Conservation (phyloP, 2,329 filamentous ascomycete genomes). For the Aspergillus spinulosporus region DNA sequence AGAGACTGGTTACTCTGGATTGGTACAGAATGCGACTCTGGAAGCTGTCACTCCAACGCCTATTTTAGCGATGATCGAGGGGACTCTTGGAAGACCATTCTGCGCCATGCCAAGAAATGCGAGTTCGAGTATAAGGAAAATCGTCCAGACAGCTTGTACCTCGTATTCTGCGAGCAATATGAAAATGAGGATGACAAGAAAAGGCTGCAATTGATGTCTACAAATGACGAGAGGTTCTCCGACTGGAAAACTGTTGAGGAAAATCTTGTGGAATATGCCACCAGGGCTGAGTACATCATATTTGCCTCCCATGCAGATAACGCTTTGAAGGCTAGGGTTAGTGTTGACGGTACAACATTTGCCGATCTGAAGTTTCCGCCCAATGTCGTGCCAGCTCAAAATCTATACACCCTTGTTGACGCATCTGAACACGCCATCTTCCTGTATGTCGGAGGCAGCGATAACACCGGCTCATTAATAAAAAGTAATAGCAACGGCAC, state of each 20-base stretch:
- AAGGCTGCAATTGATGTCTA: conserved; percentile 64
- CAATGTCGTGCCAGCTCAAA: conserved; percentile 78
- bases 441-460: conserved; percentile 82
- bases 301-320: conserved; percentile 68
- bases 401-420: conserved; percentile 88
- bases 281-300: conserved; percentile 95
- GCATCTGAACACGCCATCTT: conserved; percentile 94
- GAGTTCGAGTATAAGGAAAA: conserved; percentile 75
- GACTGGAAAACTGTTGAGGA: conserved; percentile 65
- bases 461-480: conserved; percentile 72
- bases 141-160: conserved; percentile 60
- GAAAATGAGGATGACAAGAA: conserved; percentile 64
- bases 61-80: conserved; percentile 79
- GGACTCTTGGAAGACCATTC: conserved; percentile 71
- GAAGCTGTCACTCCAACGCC: conserved; percentile 70
- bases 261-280: conserved; percentile 81
- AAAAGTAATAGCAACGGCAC: conserved; percentile 99
- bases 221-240: conserved; percentile 76
- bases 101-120: conserved; percentile 75
- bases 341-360: conserved; percentile 79
- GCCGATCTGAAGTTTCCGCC: conserved; percentile 82
- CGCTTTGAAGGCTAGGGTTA: conserved; percentile 76
- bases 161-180: conserved; percentile 66
- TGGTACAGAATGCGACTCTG: conserved; percentile 67
- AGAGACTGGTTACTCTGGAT: conserved; percentile 93